Conservation (phyloP, 2,329 filamentous ascomycete genomes). For the Xylariaceae sp. region DNA sequence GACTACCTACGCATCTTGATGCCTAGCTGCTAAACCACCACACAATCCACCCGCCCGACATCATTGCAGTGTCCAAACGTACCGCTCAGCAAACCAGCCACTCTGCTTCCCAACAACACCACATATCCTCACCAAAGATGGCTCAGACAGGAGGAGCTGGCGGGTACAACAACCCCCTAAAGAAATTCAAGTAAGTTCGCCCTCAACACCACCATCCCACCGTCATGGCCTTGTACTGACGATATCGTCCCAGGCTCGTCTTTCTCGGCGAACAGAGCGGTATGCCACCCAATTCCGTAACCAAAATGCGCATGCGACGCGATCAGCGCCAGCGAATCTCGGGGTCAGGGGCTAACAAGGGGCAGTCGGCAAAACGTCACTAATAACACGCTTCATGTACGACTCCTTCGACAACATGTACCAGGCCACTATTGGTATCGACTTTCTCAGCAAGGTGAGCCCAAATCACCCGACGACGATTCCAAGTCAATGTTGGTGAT, state of each 20-base stretch:
- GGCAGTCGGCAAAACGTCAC: constrained; percentile 93
- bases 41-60: too few species aligned
- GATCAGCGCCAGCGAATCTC: not conserved
- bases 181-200: constrained; percentile 97
- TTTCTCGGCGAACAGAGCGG: constrained; percentile 98
- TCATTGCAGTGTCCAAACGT: too few species aligned
- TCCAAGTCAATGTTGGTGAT: constrained; percentile 13
- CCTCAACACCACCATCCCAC: constrained; percentile 19
- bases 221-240: constrained; percentile 4
- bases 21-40: too few species aligned
- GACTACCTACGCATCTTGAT: too few species aligned
- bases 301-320: not conserved
- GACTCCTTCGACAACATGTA: constrained; percentile 99
- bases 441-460: constrained; percentile 93
- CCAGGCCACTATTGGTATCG: constrained; percentile 98
- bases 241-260: constrained; percentile 66
- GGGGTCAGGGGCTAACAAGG: constrained; percentile 6
- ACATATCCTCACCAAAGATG: constrained; percentile 55
- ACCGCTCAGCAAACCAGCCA: too few species aligned
- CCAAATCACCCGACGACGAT: not conserved
- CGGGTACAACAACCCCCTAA: constrained; percentile 97
- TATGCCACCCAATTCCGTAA: constrained; percentile 47
- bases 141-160: constrained; percentile 66
- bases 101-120: constrained; percentile 1
- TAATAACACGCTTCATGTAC: constrained; percentile 99